Conservation (phyloP, 176 grass and related monocot genomes). For the sorghum (Sorghum bicolor) region DNA sequence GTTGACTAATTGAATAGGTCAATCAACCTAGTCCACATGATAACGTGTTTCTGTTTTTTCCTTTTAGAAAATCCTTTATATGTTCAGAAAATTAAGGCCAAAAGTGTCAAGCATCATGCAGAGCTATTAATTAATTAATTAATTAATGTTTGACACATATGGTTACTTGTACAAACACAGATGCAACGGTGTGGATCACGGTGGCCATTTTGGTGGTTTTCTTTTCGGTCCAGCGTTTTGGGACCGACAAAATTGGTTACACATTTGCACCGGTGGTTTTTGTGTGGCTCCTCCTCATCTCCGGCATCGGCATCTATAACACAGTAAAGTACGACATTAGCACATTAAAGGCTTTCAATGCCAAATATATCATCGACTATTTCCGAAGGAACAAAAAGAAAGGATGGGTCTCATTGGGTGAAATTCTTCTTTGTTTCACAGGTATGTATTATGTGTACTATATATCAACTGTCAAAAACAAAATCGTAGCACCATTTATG, state of each 20-base stretch:
- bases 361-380: slow-evolving; percentile 65
- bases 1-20: slow-evolving; percentile 10
- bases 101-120: not conserved
- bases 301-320: slow-evolving; percentile 57
- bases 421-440: slow-evolving; percentile 67
- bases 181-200: slow-evolving; percentile 53
- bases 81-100: not conserved
- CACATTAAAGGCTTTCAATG: slow-evolving; percentile 53
- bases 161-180: slow-evolving; percentile 21
- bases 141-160: not conserved
- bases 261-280: slow-evolving; percentile 58
- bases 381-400: slow-evolving; percentile 61
- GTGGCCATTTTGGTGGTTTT: slow-evolving; percentile 51
- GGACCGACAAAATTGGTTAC: slow-evolving; percentile 70
- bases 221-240: slow-evolving; percentile 52
- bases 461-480: too few relatives aligned
- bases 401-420: slow-evolving; percentile 70
- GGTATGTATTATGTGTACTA: slow-evolving; percentile 12
- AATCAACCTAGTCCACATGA: not conserved
- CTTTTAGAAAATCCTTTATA: not conserved
- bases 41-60: not conserved
- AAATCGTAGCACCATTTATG: not conserved
- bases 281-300: slow-evolving; percentile 52
- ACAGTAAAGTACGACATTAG: slow-evolving; percentile 48
- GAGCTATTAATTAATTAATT: not conserved